A percentile compares a stretch with the other conserved stretches of the same genome.
Conservation (phyloP, 441 rosid genomes). For the Hura crepitans region DNA sequence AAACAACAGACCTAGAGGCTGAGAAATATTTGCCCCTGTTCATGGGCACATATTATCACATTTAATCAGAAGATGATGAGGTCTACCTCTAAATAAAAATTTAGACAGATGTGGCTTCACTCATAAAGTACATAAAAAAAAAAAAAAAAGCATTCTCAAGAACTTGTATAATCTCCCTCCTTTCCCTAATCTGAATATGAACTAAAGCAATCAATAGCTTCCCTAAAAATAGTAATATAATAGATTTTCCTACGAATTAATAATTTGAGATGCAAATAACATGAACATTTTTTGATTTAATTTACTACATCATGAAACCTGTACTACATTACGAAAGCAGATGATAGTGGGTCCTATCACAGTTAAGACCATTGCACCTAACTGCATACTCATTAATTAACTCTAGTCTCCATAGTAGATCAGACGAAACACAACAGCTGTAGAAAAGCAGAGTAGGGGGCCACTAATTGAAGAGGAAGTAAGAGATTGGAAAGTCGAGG, state of each 20-base stretch:
- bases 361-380: conserved; percentile 31
- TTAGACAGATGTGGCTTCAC: not conserved
- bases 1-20: not conserved
- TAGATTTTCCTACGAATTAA: not conserved
- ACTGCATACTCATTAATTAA: conserved; percentile 21
- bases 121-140: not conserved
- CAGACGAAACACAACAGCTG: conserved; percentile 13
- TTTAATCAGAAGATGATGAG: not conserved
- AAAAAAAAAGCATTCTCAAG: not conserved
- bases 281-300: not conserved
- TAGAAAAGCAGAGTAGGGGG: conserved; percentile 28
- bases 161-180: not conserved
- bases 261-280: not conserved
- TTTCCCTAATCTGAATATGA: not conserved
- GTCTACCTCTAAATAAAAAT: not conserved
- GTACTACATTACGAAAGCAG: conserved; percentile 3
- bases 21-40: not conserved
- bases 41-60: not conserved
- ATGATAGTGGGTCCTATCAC: conserved; percentile 28
- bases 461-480: conserved; percentile 26
- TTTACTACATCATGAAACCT: conserved; percentile 15
- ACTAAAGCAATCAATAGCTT: not conserved
- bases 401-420: conserved; percentile 6
- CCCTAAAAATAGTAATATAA: conserved; percentile 3
- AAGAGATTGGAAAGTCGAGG: conserved; percentile 26